phyloP scores from a whole-genome alignment of 768 basidiomycete species.

The Collybia sp. region DNA sequence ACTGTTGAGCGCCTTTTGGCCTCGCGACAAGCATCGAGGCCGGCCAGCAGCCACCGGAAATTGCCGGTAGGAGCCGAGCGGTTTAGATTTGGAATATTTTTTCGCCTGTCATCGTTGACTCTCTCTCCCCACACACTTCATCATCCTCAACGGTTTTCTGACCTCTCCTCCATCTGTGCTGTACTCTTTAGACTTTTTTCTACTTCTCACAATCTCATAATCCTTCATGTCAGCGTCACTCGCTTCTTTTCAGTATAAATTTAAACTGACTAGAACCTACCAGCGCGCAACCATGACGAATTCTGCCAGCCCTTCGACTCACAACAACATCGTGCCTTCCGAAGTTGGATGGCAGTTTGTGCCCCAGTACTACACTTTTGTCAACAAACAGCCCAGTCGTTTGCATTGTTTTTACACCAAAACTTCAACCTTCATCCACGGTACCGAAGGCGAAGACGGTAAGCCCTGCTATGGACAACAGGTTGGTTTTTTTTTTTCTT shows the following conservation, averaged over 20 bases:
- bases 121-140: conserved; percentile 18
- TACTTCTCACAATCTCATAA: conserved; percentile 16
- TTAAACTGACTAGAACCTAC: background rate
- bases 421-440: conserved; percentile 94
- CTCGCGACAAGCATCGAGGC: conserved; percentile 2
- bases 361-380: conserved; percentile 98
- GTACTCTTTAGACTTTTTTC: conserved; percentile 32
- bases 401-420: conserved; percentile 99
- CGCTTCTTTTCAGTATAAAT: background rate
- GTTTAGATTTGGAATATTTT: conserved; percentile 20
- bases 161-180: conserved; percentile 23
- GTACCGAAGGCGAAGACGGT: conserved; percentile 93
- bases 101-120: conserved; percentile 25
- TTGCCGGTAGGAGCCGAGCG: conserved; percentile 19
- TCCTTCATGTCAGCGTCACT: conserved; percentile 22
- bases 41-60: conserved; percentile 1
- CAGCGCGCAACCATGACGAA: conserved; percentile 26
- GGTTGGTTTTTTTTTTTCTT: conserved; percentile 40
- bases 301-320: conserved; percentile 37
- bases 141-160: conserved; percentile 13
- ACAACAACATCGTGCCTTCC: conserved; percentile 74
- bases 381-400: conserved; percentile 95
- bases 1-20: too few relatives aligned
- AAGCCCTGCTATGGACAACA: conserved; percentile 90
- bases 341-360: conserved; percentile 99